These are phyloP conservation scores for Ostreobium quekettii DNA, from an alignment of 139 green algal species.

Conservation along the genomic window DNA sequence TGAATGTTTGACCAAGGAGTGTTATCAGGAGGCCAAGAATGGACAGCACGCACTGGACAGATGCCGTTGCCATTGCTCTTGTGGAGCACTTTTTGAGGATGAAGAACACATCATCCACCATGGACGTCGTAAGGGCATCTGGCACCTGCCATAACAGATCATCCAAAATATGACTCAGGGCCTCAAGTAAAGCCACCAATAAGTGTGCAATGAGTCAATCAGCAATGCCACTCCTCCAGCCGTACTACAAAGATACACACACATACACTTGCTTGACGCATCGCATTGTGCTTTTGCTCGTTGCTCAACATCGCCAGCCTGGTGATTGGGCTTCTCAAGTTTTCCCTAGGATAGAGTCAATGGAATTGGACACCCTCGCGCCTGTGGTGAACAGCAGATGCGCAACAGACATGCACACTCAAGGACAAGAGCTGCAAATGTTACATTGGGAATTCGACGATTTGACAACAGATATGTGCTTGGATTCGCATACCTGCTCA, in stretches of 20 bases:
- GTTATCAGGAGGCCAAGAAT: slow-evolving; percentile 27
- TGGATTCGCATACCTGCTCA: no score
- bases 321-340: no score
- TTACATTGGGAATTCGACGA: no score
- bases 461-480: no score
- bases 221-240: neutral
- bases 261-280: no score
- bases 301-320: no score
- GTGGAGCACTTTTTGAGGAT: slow-evolving; percentile 74
- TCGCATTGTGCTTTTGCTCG: no score
- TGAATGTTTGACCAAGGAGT: slow-evolving; percentile 29
- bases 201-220: neutral
- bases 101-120: slow-evolving; percentile 96
- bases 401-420: no score
- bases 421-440: no score
- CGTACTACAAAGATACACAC: neutral
- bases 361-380: no score
- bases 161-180: neutral
- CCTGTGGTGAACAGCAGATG: no score
- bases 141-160: slow-evolving; percentile 20
- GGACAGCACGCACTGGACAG: slow-evolving; percentile 40
- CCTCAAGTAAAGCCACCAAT: neutral
- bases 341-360: no score
- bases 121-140: slow-evolving; percentile 57
- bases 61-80: slow-evolving; percentile 57